These are phyloP conservation scores for Asterella californica DNA, from an alignment of 225 moss, liverwort and hornwort species.

Conservation along the genomic window DNA sequence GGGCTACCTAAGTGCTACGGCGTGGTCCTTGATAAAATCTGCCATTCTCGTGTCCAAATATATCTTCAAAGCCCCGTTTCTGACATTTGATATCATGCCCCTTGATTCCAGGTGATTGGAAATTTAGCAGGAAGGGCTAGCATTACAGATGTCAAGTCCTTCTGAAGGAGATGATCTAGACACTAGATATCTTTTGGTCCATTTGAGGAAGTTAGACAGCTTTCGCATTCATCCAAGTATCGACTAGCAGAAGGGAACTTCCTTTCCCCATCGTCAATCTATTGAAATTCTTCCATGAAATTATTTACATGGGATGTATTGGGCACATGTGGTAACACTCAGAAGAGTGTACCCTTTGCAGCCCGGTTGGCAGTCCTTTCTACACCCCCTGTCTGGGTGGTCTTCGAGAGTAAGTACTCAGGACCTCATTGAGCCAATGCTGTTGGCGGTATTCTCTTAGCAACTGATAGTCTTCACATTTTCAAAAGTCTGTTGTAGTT, in stretches of 20 bases:
- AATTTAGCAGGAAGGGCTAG: slow-evolving; percentile 34
- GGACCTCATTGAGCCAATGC: not conserved
- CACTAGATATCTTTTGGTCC: not conserved
- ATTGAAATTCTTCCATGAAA: not conserved
- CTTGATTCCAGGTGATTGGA: slow-evolving; percentile 60
- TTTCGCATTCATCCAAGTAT: not conserved
- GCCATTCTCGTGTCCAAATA: not conserved
- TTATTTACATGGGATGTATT: not conserved
- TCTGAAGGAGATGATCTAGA: no score
- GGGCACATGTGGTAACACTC: not conserved
- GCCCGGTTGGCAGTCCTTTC: not conserved
- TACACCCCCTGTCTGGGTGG: not conserved
- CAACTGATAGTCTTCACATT: not conserved
- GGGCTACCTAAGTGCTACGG: no score
- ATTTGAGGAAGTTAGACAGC: not conserved
- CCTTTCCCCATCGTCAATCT: not conserved
- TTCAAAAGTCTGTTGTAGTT: no score
- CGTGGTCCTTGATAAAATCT: not conserved
- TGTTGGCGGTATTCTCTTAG: not conserved
- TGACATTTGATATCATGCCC: not conserved
- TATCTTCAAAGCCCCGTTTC: not conserved
- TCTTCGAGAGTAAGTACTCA: not conserved
- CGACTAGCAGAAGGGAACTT: not conserved
- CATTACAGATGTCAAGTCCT: not conserved
- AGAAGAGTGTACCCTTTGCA: not conserved